phyloP scores from a whole-genome alignment of 306 rosid species.

The Urtica urens region DNA sequence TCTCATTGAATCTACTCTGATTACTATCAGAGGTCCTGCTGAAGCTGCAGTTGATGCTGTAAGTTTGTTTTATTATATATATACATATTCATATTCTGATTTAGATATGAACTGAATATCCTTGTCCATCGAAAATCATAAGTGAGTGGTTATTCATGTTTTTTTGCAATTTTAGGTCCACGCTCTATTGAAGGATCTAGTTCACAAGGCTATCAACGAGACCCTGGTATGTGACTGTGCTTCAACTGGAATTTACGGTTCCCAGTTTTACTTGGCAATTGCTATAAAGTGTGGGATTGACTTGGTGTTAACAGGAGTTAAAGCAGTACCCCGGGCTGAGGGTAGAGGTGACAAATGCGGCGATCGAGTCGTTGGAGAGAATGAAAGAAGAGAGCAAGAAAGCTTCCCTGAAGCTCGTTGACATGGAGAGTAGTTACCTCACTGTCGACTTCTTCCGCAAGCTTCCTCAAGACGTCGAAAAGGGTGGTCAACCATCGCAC shows the following conservation, averaged over 20 bases:
- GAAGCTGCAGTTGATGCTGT: slow-evolving; percentile 98
- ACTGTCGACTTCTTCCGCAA: slow-evolving; percentile 88
- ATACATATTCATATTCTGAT: too few relatives aligned
- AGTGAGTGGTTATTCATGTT: too few relatives aligned
- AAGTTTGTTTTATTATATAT: too few relatives aligned
- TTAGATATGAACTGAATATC: too few relatives aligned
- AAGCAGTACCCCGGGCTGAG: slow-evolving; percentile 88
- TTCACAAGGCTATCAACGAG: slow-evolving; percentile 71
- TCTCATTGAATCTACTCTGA: slow-evolving; percentile 73
- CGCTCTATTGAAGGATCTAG: slow-evolving; percentile 53
- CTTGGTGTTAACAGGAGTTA: slow-evolving; percentile 47
- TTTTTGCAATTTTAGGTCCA: slow-evolving; percentile 48
- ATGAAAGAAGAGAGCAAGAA: slow-evolving; percentile 89
- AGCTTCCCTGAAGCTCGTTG: slow-evolving; percentile 71
- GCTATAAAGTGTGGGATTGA: background rate
- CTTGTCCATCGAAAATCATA: too few relatives aligned
- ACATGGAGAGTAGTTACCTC: slow-evolving; percentile 86
- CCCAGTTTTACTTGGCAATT: background rate
- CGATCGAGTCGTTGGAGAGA: slow-evolving; percentile 62
- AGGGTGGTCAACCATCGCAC: slow-evolving; percentile 98
- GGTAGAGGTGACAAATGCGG: slow-evolving; percentile 79
- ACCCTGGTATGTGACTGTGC: slow-evolving; percentile 50
- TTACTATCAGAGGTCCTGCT: slow-evolving; percentile 84
- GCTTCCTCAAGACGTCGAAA: slow-evolving; percentile 91
- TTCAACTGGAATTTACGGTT: background rate